These are phyloP conservation scores for Dothideomycetidae sp. DNA, from an alignment of 2,329 filamentous ascomycete species.

Conservation along the genomic window DNA sequence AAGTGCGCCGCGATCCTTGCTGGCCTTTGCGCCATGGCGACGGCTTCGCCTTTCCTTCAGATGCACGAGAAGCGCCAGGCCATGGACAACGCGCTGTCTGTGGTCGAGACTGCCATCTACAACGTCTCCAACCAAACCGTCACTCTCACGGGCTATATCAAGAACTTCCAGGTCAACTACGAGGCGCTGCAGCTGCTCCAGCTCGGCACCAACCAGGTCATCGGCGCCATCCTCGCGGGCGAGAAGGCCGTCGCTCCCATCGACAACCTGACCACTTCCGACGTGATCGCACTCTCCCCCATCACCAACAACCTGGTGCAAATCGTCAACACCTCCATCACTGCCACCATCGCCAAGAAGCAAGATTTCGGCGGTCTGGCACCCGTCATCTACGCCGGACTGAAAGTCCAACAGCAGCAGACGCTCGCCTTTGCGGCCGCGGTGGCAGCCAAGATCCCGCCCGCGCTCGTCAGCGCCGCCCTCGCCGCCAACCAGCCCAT, in stretches of 20 bases:
- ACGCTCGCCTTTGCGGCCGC: not conserved
- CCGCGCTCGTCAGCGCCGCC: not conserved
- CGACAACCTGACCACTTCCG: not conserved
- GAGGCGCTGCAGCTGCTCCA: not conserved
- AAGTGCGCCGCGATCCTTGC: not conserved
- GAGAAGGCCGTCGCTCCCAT: not conserved
- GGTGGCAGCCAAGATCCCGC: not conserved
- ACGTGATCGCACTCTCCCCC: not conserved
- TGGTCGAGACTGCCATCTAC: slow-evolving; percentile 13
- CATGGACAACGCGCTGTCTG: too few relatives aligned
- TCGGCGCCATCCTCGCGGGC: not conserved
- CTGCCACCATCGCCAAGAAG: not conserved
- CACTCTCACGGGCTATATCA: not conserved
- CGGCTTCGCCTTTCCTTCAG: too few relatives aligned
- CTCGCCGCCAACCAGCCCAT: not conserved
- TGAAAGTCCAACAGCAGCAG: not conserved
- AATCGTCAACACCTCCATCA: not conserved
- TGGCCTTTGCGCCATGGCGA: not conserved
- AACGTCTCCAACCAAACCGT: slow-evolving; percentile 33
- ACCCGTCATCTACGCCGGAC: not conserved
- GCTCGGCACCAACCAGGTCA: not conserved
- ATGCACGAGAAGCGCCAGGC: too few relatives aligned
- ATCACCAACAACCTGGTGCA: not conserved
- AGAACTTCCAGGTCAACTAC: not conserved
- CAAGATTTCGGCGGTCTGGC: not conserved